Conservation (phyloP, 176 grass and related monocot genomes). For the Tillandsia leiboldiana region DNA sequence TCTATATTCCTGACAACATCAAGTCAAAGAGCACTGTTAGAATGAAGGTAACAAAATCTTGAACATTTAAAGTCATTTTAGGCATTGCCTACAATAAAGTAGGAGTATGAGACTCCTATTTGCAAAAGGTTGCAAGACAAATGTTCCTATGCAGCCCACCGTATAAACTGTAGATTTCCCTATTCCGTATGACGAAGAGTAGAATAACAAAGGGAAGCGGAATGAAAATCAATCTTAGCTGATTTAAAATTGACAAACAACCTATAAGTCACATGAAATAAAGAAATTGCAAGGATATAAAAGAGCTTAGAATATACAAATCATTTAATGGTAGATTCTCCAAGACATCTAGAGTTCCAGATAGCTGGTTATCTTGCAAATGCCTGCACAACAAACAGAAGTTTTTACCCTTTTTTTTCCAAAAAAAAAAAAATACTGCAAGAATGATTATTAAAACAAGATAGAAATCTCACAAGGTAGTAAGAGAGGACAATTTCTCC, state of each 20-base stretch:
- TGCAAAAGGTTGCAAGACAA: no score
- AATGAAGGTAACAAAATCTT: slow-evolving; percentile 1
- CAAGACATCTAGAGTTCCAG: slow-evolving; percentile 69
- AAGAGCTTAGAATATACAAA: slow-evolving; percentile 48
- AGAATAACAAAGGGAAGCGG: no score
- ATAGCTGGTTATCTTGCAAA: slow-evolving; percentile 68
- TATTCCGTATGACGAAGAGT: no score
- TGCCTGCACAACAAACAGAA: slow-evolving; percentile 41
- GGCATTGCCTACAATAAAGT: not conserved
- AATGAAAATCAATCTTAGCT: not conserved
- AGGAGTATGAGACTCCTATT: no score
- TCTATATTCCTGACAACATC: slow-evolving; percentile 69
- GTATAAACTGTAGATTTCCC: no score
- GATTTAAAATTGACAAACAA: not conserved
- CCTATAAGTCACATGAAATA: slow-evolving; percentile 13
- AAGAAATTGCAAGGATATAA: not conserved
- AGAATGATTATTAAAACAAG: not conserved
- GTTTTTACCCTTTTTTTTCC: not conserved
- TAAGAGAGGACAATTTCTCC: slow-evolving; percentile 33
- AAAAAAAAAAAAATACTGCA: not conserved
- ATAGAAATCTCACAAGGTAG: slow-evolving; percentile 22
- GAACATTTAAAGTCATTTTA: not conserved
- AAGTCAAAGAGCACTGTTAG: slow-evolving; percentile 18
- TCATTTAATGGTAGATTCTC: slow-evolving; percentile 83
- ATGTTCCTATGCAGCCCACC: no score